Evolutionary conservation across 1,284 basidiomycete species (phyloP), one percentile per base, ranked within the genome.

Genomic region (Coniferiporia weirii): DNA sequence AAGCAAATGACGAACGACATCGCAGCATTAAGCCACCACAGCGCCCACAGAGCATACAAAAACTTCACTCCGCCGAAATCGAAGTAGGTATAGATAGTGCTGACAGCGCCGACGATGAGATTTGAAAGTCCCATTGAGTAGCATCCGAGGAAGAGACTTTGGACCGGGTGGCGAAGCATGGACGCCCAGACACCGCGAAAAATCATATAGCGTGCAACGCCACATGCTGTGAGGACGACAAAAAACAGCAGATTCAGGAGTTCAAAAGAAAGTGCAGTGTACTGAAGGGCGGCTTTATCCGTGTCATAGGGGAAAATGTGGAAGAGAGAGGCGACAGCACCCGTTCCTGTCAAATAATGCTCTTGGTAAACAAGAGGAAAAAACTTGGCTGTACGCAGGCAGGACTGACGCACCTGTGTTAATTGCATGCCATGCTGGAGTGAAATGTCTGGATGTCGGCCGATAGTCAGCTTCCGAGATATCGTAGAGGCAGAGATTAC

Each of bases 1-100:
- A 73, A 47, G 78, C 71, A 48, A 75, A 80, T 59, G 91, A 77
- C 35, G 91, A 0, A 89, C 91, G 0, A 80, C 77, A 8, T 79
- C 81, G 87, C 87, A 91, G 91, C 0, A 87, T 82, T 57, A 87
- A 81, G 20, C 81, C 82, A 10, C 85, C 84, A 43, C 12, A 43
- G 40, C 27, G 40, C 40, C 10, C n/a, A 12, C 10, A 32, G 47
- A 9, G 13, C 19, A 32, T 12, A 49, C 10, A 20, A 20, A 49
- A 20, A 49, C 19, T 5, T 49, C 3, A 20, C 19, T 32, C 47
- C 27, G 3, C 19, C 47, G 35, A 38, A 34, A 15, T 47, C 36
- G 58, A 27, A 15, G 35, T 19, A 19, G 66, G 56, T 43, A 3
- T 12, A 43, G n/a, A 12, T 12, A 43, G 10, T 43, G 7, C 27